Base-by-base conservation (phyloP, 1,139 yeast genomes). In the Protomyces arabidopsidicola region DNA sequence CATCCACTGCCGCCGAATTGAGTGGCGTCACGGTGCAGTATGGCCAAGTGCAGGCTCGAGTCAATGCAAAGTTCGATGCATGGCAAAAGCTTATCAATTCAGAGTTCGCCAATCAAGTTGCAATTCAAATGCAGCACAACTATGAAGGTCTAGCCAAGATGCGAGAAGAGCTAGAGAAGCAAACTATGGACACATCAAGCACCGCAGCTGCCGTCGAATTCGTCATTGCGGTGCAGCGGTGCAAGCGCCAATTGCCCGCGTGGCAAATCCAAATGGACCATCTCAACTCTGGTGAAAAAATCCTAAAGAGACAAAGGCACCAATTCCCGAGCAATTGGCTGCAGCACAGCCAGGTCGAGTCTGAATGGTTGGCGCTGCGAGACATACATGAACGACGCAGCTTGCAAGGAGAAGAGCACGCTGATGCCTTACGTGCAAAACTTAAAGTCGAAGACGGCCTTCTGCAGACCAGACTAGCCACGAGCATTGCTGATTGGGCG, bases 271-370 rank as follows among this genome's bases (percentile, higher is more conserved):
- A 68, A 2, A 66, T 79, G 12, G 61, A 64, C 0, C 48, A 71
- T 5, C 75, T 78, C 66, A 69, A 74, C 45, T 69, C 71, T 2
- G 82, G 85, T 2, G 88, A 86, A 65, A 72, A 71, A 1, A 67
- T 79, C 1, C 73, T 87, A 14, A 67, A 76, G 0, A 78, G 79
- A 45, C 76, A 79, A 45, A 75, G 87, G 53, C 80, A 76, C 69
- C 78, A 77, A 50, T 80, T 84, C 63, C 82, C 86, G 0, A 58
- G 72, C 0, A 79, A 80, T 34, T 87, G 93, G 89, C 68, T 85
- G 0, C 82, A 77, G 71, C 77, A 78, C 53, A 95, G 87, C 55
- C 95, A 88, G 69, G 69, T 89, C 1, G 85, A 83, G 34, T 79
- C 77, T 65, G 83, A 82, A 62, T 72, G 81, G 65, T 72, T 77